Evolutionary conservation across 2,329 filamentous ascomycete genomes (phyloP).

Genomic region (Ceratocystis diversiconidia): DNA sequence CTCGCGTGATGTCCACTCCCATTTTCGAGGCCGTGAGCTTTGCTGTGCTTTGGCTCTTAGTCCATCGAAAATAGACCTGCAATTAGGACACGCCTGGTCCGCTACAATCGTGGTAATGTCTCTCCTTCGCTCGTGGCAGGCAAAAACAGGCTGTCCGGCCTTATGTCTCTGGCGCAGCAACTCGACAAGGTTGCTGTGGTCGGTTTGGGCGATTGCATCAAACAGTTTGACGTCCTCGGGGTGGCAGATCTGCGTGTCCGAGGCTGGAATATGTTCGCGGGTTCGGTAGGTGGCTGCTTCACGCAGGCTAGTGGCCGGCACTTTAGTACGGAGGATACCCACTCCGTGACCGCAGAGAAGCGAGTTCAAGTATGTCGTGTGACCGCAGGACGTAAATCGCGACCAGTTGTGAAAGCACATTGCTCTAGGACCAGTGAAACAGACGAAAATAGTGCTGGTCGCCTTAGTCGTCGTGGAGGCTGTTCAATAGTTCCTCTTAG

Average conservation of each 20-base stretch:
- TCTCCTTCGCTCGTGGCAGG: not conserved
- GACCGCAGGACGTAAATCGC: conserved; percentile 1
- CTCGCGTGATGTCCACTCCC: not conserved
- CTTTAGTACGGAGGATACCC: conserved; percentile 1
- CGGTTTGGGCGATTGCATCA: not conserved
- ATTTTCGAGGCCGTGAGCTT: not conserved
- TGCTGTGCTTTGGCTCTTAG: not conserved
- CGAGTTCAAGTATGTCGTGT: not conserved
- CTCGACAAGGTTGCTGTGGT: conserved; percentile 27
- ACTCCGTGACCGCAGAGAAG: not conserved
- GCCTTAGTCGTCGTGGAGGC: not conserved
- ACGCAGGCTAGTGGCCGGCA: conserved; percentile 1
- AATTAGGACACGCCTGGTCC: not conserved
- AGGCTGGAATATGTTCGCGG: not conserved
- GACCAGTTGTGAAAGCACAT: conserved; percentile 11
- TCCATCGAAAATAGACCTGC: not conserved
- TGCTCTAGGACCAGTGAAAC: not conserved
- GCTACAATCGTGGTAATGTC: not conserved
- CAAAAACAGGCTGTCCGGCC: conserved; percentile 29
- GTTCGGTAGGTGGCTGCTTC: conserved; percentile 3
- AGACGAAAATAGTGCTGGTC: not conserved
- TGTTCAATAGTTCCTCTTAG: not conserved
- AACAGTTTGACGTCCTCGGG: not conserved
- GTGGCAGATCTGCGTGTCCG: not conserved
- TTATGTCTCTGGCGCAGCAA: conserved; percentile 29